Base-by-base conservation (phyloP, 768 basidiomycete species). In the Mycena albidolilacea region DNA sequence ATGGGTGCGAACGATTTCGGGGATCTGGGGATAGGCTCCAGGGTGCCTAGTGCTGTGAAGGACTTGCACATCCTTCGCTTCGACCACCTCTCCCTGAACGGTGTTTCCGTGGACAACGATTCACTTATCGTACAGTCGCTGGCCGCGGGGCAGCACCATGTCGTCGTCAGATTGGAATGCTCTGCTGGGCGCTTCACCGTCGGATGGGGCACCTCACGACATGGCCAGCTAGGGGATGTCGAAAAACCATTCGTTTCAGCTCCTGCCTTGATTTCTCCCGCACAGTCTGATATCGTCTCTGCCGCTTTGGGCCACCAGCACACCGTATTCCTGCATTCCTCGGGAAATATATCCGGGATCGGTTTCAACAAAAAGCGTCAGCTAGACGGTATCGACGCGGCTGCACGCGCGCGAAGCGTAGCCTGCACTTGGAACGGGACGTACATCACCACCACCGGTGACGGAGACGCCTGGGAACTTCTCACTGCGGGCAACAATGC, bases 1-100 rank as follows among this genome's bases (percentile, higher is more conserved):
- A 91, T 97, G 87, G 97, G 97, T 0, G 87, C 91, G 2, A 88
- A 97, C 81, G 96, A 96, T 78, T 96, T 92, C 77, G 96, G 95
- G 3, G 92, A 93, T 79, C 85, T 96, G 57, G 96, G 95, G 1
- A 77, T 88, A 57, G 92, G 89, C 1, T 72, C 75, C 1, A 67
- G 72, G 50, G 68, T 55, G 46, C 67, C 69, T 69, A 60, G 41
- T 11, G 74, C 78, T 44, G 60, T 57, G 66, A 69, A 75, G 67
- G 69, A 75, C 9, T 78, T 88, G 41, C 84, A 89, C 74, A 64
- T 84, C 65, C 84, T 91, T 72, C 73, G 77, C 12, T 84, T 92
- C 72, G 81, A 80, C 68, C 85, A 86, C 77, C 74, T 87, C 9
- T 1, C 10, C 23, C 60, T 15, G 21, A 23, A 23, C n/a, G 62